These are phyloP conservation scores for Batkoa obscura DNA, from an alignment of 371 early-diverging fungal genomes.

Conservation along the genomic window DNA sequence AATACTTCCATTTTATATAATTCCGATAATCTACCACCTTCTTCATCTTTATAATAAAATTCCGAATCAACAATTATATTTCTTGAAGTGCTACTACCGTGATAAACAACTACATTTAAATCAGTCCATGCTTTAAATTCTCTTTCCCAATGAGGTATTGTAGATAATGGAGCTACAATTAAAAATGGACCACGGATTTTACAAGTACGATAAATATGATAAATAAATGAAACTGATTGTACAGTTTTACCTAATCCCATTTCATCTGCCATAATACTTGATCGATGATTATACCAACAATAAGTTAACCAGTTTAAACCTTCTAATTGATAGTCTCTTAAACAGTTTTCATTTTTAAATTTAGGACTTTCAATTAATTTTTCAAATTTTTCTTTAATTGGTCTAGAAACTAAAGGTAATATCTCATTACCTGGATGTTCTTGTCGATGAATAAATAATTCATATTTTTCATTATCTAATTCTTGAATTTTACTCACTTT, in stretches of 20 bases:
- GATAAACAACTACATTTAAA: slow-evolving; percentile 43
- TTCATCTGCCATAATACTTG: slow-evolving; percentile 98
- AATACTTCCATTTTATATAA: slow-evolving; percentile 50
- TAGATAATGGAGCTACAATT: slow-evolving; percentile 88
- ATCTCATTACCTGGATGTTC: slow-evolving; percentile 11
- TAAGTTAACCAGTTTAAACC: slow-evolving; percentile 69
- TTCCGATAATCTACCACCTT: slow-evolving; percentile 21
- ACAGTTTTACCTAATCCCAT: slow-evolving; percentile 97
- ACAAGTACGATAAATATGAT: slow-evolving; percentile 38
- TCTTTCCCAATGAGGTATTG: slow-evolving; percentile 89
- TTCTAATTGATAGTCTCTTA: slow-evolving; percentile 59
- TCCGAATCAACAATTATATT: slow-evolving; percentile 24
- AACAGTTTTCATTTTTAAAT: slow-evolving; percentile 41
- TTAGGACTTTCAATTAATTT: slow-evolving; percentile 39
- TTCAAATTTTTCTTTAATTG: slow-evolving; percentile 27
- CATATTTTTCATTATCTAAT: slow-evolving; percentile 23
- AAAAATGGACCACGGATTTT: slow-evolving; percentile 33
- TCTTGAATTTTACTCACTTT: slow-evolving; percentile 33
- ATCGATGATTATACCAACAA: slow-evolving; percentile 78
- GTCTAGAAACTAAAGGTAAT: slow-evolving; percentile 16
- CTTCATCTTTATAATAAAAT: slow-evolving; percentile 12
- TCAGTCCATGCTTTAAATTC: slow-evolving; percentile 75
- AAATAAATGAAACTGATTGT: slow-evolving; percentile 77
- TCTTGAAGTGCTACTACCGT: slow-evolving; percentile 66
- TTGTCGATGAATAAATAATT: slow-evolving; percentile 20